These are phyloP conservation scores for Meripilus lineatus DNA, from an alignment of 1,284 basidiomycete species.

Conservation along the genomic window DNA sequence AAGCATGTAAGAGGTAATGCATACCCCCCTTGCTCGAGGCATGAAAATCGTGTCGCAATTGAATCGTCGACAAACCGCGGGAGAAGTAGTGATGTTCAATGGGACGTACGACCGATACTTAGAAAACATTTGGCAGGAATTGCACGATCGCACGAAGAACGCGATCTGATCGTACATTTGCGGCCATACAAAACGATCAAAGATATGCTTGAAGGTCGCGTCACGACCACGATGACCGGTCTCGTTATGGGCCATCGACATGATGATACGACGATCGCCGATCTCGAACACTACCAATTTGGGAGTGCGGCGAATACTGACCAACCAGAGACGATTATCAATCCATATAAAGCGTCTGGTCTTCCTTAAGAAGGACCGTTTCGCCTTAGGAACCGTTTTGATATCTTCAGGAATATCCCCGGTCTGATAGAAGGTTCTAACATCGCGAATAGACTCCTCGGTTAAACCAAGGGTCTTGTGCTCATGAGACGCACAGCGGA, in stretches of 20 bases:
- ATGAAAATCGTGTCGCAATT: conserved; percentile 28
- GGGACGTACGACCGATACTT: background rate
- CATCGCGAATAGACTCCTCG: too few relatives aligned
- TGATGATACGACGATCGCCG: conserved; percentile 9
- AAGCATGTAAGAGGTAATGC: conserved; percentile 25
- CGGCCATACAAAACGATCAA: conserved; percentile 26
- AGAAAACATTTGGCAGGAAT: conserved; percentile 23
- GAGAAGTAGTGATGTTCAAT: background rate
- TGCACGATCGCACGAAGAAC: conserved; percentile 28
- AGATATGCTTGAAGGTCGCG: conserved; percentile 19
- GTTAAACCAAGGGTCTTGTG: too few relatives aligned
- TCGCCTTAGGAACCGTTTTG: too few relatives aligned
- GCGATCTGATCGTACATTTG: conserved; percentile 27
- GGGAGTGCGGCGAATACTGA: background rate
- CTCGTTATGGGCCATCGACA: conserved; percentile 19
- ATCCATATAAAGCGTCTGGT: background rate
- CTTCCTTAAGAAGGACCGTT: too few relatives aligned
- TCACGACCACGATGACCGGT: conserved; percentile 26
- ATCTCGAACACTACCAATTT: conserved; percentile 8
- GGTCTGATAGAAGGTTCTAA: too few relatives aligned
- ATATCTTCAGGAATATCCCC: too few relatives aligned
- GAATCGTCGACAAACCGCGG: conserved; percentile 5
- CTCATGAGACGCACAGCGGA: too few relatives aligned
- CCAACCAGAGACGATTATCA: background rate
- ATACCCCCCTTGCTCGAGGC: conserved; percentile 16